These are phyloP conservation scores for Phyllachora maydis DNA, from an alignment of 2,329 filamentous ascomycete genomes.

Conservation along the genomic window DNA sequence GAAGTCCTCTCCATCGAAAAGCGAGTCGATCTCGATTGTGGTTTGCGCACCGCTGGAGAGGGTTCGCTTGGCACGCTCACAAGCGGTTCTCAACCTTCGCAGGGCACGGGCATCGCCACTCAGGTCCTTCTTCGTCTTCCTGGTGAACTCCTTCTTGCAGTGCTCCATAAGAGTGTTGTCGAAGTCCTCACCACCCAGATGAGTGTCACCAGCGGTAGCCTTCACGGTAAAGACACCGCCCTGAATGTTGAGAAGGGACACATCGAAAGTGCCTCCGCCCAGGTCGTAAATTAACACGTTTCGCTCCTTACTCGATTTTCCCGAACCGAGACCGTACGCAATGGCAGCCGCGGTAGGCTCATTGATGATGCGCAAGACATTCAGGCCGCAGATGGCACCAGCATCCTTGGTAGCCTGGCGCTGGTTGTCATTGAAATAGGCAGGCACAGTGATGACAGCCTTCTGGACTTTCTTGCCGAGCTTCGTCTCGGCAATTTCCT, in stretches of 20 bases:
- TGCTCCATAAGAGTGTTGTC: slow-evolving; percentile 89
- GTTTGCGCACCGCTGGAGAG: slow-evolving; percentile 94
- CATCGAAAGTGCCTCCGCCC: slow-evolving; percentile 99
- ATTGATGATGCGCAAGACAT: slow-evolving; percentile 99
- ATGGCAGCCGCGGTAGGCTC: slow-evolving; percentile 97
- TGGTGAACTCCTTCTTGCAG: slow-evolving; percentile 87
- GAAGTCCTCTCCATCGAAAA: slow-evolving; percentile 97
- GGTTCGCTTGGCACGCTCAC: slow-evolving; percentile 98
- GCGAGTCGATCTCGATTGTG: slow-evolving; percentile 94
- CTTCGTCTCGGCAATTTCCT: slow-evolving; percentile 96
- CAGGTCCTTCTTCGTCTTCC: slow-evolving; percentile 65
- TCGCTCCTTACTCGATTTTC: slow-evolving; percentile 93
- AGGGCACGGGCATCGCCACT: slow-evolving; percentile 76
- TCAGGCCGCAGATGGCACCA: slow-evolving; percentile 89
- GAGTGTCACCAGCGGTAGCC: slow-evolving; percentile 93
- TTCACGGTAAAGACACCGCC: slow-evolving; percentile 99
- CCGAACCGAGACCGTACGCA: slow-evolving; percentile 88
- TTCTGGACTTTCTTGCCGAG: slow-evolving; percentile 98
- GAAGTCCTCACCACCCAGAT: slow-evolving; percentile 90
- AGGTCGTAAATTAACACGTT: slow-evolving; percentile 99
- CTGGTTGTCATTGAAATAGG: slow-evolving; percentile 99
- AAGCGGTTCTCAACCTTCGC: slow-evolving; percentile 88
- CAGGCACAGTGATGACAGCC: slow-evolving; percentile 95
- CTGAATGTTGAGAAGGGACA: slow-evolving; percentile 95
- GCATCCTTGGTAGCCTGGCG: slow-evolving; percentile 98